phyloP scores from a whole-genome alignment of 2,329 filamentous ascomycete genomes.

The Alternaria triticimaculans region DNA sequence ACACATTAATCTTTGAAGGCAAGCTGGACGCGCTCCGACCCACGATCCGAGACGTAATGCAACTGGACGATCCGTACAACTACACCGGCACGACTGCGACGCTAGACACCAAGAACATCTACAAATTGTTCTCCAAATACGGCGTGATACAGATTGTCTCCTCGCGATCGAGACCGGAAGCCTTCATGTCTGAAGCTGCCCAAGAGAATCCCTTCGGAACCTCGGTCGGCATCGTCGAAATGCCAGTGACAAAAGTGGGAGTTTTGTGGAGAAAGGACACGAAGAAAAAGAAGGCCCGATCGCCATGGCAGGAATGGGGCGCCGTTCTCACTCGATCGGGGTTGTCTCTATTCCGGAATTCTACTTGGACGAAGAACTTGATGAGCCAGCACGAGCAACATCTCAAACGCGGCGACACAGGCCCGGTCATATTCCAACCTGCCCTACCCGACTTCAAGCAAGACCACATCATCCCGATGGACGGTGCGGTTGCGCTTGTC shows the following conservation, averaged over 20 bases:
- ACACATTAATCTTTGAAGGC: conserved; percentile 89
- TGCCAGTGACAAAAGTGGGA: conserved; percentile 96
- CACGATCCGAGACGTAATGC: conserved; percentile 88
- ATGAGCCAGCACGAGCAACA: conserved; percentile 88
- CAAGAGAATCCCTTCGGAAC: conserved; percentile 85
- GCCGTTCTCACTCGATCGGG: conserved; percentile 96
- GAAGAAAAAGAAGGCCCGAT: conserved; percentile 92
- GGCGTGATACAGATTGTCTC: conserved; percentile 95
- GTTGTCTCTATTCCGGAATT: conserved; percentile 94
- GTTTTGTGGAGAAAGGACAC: conserved; percentile 91
- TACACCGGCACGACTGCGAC: conserved; percentile 79
- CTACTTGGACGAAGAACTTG: conserved; percentile 87
- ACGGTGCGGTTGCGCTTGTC: conserved; percentile 86
- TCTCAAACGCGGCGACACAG: conserved; percentile 76
- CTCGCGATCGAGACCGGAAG: conserved; percentile 88
- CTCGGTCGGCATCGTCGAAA: conserved; percentile 86
- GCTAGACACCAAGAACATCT: conserved; percentile 80
- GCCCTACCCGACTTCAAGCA: conserved; percentile 92
- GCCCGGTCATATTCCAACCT: conserved; percentile 87
- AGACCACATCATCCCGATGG: conserved; percentile 90
- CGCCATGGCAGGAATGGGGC: conserved; percentile 99
- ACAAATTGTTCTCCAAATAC: conserved; percentile 88
- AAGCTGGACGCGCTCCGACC: conserved; percentile 84
- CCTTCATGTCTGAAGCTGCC: conserved; percentile 89
- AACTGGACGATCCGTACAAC: conserved; percentile 88